phyloP scores from a whole-genome alignment of 2,329 filamentous ascomycete species.

The Talaromyces sp. region DNA sequence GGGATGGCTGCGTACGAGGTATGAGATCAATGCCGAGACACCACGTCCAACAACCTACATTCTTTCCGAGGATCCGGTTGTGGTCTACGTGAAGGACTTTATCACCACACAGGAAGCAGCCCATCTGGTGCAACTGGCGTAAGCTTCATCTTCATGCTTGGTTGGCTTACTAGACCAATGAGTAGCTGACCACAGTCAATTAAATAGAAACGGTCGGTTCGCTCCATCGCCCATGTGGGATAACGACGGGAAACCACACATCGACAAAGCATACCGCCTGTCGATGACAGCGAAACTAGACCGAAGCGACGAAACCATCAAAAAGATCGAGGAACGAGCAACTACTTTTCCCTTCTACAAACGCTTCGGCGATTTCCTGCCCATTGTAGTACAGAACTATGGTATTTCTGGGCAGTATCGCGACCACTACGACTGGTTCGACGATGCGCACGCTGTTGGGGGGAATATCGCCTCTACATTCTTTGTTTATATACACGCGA shows the following conservation, averaged over 20 bases:
- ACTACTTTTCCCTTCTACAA: slow-evolving; percentile 41
- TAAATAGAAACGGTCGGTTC: slow-evolving; percentile 44
- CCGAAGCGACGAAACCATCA: slow-evolving; percentile 39
- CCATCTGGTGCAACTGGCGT: slow-evolving; percentile 54
- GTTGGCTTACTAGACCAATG: background rate
- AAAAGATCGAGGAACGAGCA: slow-evolving; percentile 50
- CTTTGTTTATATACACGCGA: slow-evolving; percentile 48
- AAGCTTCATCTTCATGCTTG: slow-evolving; percentile 16
- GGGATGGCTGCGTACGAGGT: background rate
- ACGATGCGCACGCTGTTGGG: slow-evolving; percentile 38
- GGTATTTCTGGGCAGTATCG: slow-evolving; percentile 46
- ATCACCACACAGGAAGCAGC: slow-evolving; percentile 44
- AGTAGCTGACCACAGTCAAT: background rate
- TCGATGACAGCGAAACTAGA: slow-evolving; percentile 22
- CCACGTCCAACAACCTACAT: slow-evolving; percentile 4
- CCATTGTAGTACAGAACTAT: slow-evolving; percentile 51
- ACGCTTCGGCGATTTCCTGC: slow-evolving; percentile 40
- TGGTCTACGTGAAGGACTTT: slow-evolving; percentile 56
- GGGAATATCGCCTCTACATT: slow-evolving; percentile 49
- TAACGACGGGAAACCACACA: slow-evolving; percentile 16
- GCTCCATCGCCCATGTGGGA: slow-evolving; percentile 34
- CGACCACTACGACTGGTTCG: slow-evolving; percentile 54
- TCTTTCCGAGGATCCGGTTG: slow-evolving; percentile 48
- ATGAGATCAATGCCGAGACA: background rate
- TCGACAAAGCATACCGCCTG: slow-evolving; percentile 30